Conservation (phyloP, 1,284 basidiomycete genomes). For the Ustilago tritici region DNA sequence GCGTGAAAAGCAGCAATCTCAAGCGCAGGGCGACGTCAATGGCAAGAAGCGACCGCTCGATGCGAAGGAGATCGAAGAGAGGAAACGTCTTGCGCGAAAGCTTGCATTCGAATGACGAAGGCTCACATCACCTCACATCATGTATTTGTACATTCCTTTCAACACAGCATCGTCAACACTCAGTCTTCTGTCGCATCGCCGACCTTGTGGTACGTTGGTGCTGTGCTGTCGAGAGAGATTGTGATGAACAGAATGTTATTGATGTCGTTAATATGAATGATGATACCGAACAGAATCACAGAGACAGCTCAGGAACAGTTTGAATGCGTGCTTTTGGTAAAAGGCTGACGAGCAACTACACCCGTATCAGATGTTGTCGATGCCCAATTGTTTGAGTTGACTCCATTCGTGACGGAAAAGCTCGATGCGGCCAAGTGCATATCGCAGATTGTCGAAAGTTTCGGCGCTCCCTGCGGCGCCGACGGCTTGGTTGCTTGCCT, state of each 20-base stretch:
- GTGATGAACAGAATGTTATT: not conserved
- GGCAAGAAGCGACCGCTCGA: conserved; percentile 49
- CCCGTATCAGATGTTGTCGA: conserved; percentile 25
- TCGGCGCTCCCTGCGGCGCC: conserved; percentile 47
- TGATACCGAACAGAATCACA: no score
- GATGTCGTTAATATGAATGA: not conserved
- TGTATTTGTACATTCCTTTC: conserved; percentile 6
- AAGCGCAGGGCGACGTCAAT: not conserved
- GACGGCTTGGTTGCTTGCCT: conserved; percentile 7
- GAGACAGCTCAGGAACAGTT: no score
- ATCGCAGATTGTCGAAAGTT: conserved; percentile 65
- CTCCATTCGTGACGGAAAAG: conserved; percentile 60
- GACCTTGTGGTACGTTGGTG: not conserved
- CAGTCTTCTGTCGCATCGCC: not conserved
- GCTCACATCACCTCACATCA: not conserved
- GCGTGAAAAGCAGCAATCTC: conserved; percentile 32
- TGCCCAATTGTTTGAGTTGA: conserved; percentile 35
- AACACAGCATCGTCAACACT: not conserved
- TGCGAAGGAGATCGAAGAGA: conserved; percentile 55
- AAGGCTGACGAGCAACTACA: no score
- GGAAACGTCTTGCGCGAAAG: conserved; percentile 60
- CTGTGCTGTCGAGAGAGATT: not conserved
- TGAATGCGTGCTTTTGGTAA: no score
- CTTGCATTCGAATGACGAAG: conserved; percentile 47
- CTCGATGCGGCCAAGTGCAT: conserved; percentile 63